Base-by-base conservation (phyloP, 257 asterid genomes). In the Scutellaria minor region DNA sequence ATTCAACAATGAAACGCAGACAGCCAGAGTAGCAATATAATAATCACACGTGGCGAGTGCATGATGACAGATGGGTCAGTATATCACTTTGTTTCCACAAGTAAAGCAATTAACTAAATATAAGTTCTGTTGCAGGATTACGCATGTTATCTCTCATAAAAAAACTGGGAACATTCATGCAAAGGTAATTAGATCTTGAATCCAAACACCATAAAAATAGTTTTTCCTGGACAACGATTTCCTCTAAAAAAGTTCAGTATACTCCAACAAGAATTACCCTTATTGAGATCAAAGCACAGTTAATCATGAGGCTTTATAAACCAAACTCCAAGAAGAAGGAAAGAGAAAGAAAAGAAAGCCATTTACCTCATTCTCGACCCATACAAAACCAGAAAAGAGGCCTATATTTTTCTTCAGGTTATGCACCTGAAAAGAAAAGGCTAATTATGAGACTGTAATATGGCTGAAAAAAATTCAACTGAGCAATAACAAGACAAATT, bases 301-400 rank as follows among this genome's bases (percentile, higher is more conserved):
- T 61, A 74, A 53, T 39, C 60, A 62, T 10, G 37, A 74, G 52
- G 50, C 18, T 4, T 61, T 8, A 41, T 18, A 37, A 71, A 41
- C n/a, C 60, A 68, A 64, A 68, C 57, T 63, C 15, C 50, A 8
- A 31, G 44, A 27, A 64, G 65, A 12, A 18, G 13, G 37, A 14
- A 58, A 59, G 45, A 64, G 60, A 53, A 40, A 48, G 61, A 47
- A 15, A 52, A 72, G 31, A 40, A 14, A 41, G 41, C 58, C 39
- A 11, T 51, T 11, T 75, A 92, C 98, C 97, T 93, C 96, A 80
- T 83, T 85, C 80, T 90, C 92, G 69, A 47, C 73, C 98, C 98
- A 93, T 55, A 82, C 85, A 78, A 84, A 90, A 64, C 98, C 97
- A 71, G 96, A 93, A 86, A 93, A 93, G 80, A 76, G 87, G 79